Percentiles rank a stretch among this genome's conserved stretches.
Conservation (phyloP, 2,329 filamentous ascomycete genomes). For the Neofusicoccum umdonicola region DNA sequence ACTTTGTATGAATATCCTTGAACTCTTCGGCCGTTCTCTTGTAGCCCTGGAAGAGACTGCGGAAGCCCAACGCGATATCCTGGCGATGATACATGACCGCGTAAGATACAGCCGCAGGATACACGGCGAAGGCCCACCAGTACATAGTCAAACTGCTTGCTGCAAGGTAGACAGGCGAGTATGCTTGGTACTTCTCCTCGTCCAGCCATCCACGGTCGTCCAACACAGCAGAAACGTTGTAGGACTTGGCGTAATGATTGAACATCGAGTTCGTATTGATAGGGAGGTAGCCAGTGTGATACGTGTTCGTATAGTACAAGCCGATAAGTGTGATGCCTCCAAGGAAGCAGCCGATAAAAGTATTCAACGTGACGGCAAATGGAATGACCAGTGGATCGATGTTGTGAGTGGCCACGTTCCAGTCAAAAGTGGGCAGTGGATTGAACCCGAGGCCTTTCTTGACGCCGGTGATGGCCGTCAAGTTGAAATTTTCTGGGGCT, state of each 20-base stretch:
- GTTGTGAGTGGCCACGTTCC: conserved; percentile 51
- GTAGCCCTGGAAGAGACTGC: conserved; percentile 29
- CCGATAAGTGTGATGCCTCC: conserved; percentile 23
- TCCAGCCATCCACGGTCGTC: conserved; percentile 29
- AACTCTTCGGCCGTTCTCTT: not conserved
- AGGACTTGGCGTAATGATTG: conserved; percentile 34
- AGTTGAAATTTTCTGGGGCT: conserved; percentile 62
- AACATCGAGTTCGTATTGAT: conserved; percentile 34
- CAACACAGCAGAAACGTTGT: conserved; percentile 35
- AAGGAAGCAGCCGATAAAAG: conserved; percentile 34
- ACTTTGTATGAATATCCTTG: conserved; percentile 33
- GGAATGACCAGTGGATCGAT: conserved; percentile 32
- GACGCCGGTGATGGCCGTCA: conserved; percentile 74
- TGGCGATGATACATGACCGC: conserved; percentile 35
- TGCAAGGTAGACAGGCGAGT: conserved; percentile 38
- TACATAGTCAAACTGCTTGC: conserved; percentile 39
- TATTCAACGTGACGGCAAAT: conserved; percentile 31
- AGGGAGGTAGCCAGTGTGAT: conserved; percentile 35
- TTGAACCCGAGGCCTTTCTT: conserved; percentile 65
- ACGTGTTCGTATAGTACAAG: conserved; percentile 31
- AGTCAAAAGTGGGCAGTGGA: conserved; percentile 70
- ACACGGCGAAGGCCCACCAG: conserved; percentile 37
- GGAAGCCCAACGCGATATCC: conserved; percentile 21
- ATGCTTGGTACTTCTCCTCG: conserved; percentile 31
- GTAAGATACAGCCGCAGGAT: conserved; percentile 37